Evolutionary conservation across 768 basidiomycete species (phyloP), one percentile per base, ranked within the genome.

Genomic region (Cyclocybe cylindracea): DNA sequence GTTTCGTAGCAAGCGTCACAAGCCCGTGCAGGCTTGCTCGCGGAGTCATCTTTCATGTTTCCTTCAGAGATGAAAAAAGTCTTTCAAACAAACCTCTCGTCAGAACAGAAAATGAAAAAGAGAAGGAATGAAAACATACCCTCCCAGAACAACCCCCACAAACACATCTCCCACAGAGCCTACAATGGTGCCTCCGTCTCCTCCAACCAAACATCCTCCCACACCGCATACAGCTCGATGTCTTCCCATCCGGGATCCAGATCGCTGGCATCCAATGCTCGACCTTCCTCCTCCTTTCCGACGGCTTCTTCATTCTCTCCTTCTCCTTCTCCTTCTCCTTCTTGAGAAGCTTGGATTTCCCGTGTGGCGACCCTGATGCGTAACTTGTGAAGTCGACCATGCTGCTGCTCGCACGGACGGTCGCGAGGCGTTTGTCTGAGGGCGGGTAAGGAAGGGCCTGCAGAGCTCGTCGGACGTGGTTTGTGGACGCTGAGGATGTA

Each of bases 221-320:
- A 61, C 94, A 97, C 8, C 89, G 77, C 92, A 93, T 94, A 64
- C 94, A 97, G 16, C 78, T 75, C 48, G 82, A 80, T n/a, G 90
- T 86, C 66, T 81, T 89, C 53, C 83, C 80, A 62, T 97, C 92
- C 0, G 94, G 92, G 31, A 95, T 86, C 94, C 94, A 97, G 19
- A 96, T 82, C 0, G 94, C 89, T 4, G 94, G 94, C 1, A 93
- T 83, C 74, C 93, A 96, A 66, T 89, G 84, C 40, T 89, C 89
- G 48, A 89, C 86, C 62, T 72, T 79, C 8, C 76, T 74, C 38
- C 83, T 65, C 58, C 75, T 70, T 57, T 77, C 73, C 46, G 44
- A 49, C 11, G 56, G 29, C 24, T 24, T 24, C 24, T 24, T 24
- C 16, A 45, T n/a, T 29, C 46, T 40, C 11, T 33, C 54, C 53